Evolutionary conservation across 371 early-diverging fungal species (phyloP), one percentile per base, ranked within the genome.

Genomic region (Syncephalis plumigaleata): DNA sequence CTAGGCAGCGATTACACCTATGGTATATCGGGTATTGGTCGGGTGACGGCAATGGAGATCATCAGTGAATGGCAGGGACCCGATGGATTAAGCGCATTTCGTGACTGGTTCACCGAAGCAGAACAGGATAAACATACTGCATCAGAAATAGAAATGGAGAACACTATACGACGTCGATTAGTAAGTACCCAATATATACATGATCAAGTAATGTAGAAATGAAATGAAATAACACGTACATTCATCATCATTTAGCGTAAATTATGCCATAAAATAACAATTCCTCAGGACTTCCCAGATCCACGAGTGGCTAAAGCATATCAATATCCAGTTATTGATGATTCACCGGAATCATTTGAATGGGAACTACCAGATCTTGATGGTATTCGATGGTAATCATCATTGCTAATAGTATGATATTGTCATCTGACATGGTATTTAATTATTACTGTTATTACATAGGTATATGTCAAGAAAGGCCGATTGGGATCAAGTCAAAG

Each of bases 1-100:
- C 67, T 98, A 7, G 99, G 99, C 4, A 91, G 92, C 57, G 99
- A 99, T 69, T 99, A 99, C 59, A 87, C 94, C 0, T 73, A 77
- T n/a, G 99, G 99, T 0, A 68, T 98, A 26, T 68, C 74, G 26
- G 92, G 94, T 3, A 62, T 98, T 20, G 99, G 99, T n/a, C 75
- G 84, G 15, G 88, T 91, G n/a, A 75, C 79, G 11, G 96, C 93
- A 0, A 71, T 91, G 74, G 91, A 93, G 56, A 75, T 91, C 21
- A 47, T 96, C 44, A 65, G 68, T 31, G 79, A 81, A 53, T 96
- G 83, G 53, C 66, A 52, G 1, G 65, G 63, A 39, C 48, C 55
- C 43, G 47, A 60, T 18, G 58, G 64, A 23, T 53, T 68, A 36
- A 50, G 48, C 18, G 52, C 63, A 23, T 84, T 84, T 57, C 61